Evolutionary conservation across 2,329 filamentous ascomycete genomes (phyloP).

Genomic region (Tympanopsis confertula): DNA sequence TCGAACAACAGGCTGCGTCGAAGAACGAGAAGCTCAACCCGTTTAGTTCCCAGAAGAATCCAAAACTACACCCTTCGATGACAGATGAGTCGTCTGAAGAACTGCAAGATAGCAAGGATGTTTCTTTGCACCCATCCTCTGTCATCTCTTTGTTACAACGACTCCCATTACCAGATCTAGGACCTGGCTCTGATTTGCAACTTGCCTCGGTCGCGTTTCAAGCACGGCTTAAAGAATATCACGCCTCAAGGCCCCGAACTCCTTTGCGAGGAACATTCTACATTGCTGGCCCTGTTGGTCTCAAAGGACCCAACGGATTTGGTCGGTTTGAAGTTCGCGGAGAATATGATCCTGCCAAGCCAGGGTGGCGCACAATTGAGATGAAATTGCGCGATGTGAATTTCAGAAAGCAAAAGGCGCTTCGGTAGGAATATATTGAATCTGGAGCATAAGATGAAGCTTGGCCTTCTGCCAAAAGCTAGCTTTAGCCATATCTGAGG

Average conservation of each 20-base stretch:
- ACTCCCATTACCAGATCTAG: conserved; percentile 18
- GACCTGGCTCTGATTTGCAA: conserved; percentile 19
- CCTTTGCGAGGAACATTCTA: conserved; percentile 18
- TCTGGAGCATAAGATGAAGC: neutral
- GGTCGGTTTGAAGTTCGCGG: conserved; percentile 20
- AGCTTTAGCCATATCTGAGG: neutral
- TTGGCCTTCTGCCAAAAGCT: neutral
- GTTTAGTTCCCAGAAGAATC: neutral
- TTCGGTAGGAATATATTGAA: conserved; percentile 2
- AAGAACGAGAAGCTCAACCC: no score
- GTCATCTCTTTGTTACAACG: conserved; percentile 17
- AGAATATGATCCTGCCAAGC: conserved; percentile 18
- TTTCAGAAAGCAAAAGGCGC: conserved; percentile 13
- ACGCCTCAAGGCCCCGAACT: conserved; percentile 8
- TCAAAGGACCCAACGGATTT: conserved; percentile 17
- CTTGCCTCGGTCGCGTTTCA: conserved; percentile 18
- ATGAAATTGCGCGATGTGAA: conserved; percentile 18
- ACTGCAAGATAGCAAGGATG: conserved; percentile 7
- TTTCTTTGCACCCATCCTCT: conserved; percentile 12
- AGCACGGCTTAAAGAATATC: conserved; percentile 12
- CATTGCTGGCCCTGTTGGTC: conserved; percentile 17
- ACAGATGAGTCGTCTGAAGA: neutral
- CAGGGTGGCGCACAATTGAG: conserved; percentile 15
- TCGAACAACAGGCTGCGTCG: no score
- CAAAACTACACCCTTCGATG: neutral